Conservation (phyloP, 495 filamentous ascomycete genomes). For the Talaromyces ruber region DNA sequence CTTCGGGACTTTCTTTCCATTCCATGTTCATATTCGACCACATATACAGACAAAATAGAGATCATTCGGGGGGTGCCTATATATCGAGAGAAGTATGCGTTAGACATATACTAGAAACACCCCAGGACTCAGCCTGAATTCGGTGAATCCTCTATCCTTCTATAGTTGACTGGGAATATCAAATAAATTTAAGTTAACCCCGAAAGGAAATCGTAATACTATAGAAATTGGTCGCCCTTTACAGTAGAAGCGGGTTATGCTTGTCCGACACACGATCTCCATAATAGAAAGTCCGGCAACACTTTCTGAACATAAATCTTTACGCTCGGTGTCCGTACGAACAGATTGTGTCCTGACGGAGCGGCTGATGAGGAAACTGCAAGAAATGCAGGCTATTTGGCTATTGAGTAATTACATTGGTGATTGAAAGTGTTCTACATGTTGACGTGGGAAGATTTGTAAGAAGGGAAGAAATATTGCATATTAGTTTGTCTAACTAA, state of each 20-base stretch:
- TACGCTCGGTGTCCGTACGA: no score
- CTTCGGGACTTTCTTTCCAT: constrained; percentile 24
- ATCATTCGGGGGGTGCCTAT: not conserved
- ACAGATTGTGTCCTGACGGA: no score
- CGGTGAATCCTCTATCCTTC: not conserved
- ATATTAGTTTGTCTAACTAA: no score
- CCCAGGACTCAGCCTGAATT: not conserved
- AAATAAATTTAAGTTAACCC: not conserved
- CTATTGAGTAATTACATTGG: no score
- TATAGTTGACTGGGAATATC: not conserved
- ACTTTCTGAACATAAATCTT: no score
- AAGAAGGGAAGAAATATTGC: no score
- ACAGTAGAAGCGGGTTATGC: not conserved
- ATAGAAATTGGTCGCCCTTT: not conserved
- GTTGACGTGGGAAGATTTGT: no score
- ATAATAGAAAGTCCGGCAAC: not conserved
- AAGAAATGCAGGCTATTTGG: no score
- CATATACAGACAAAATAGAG: not conserved
- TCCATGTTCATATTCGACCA: not conserved
- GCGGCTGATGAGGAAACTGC: no score
- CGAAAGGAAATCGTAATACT: not conserved
- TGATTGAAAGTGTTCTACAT: no score
- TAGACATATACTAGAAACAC: not conserved
- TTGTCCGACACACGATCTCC: not conserved
- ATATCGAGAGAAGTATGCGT: not conserved